These are phyloP conservation scores for Leccinum ochraceum DNA, from an alignment of 768 basidiomycete species.

Conservation along the genomic window DNA sequence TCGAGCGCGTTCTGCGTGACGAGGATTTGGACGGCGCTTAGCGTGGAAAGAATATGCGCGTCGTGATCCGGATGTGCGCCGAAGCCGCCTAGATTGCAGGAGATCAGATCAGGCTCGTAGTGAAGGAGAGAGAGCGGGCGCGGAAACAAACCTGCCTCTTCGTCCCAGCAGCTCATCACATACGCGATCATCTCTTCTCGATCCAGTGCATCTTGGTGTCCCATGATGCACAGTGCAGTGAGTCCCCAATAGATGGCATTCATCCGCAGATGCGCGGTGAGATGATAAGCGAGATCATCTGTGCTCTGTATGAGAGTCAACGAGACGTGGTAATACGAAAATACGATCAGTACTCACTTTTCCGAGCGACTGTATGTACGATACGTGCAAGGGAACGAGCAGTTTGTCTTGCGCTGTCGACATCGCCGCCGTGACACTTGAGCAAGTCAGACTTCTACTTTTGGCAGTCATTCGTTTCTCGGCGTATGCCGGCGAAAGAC, in stretches of 20 bases:
- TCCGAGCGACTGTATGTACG: constrained; percentile 75
- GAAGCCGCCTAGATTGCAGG: constrained; percentile 66
- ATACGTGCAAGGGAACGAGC: constrained; percentile 61
- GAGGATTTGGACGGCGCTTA: constrained; percentile 92
- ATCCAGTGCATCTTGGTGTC: constrained; percentile 72
- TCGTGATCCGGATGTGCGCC: constrained; percentile 94
- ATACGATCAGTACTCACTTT: constrained; percentile 42
- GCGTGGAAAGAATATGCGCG: constrained; percentile 81
- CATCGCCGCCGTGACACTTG: constrained; percentile 7
- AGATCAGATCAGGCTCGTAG: constrained; percentile 4
- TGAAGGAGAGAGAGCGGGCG: neutral
- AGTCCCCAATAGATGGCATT: constrained; percentile 98
- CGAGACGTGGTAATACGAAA: too few relatives aligned
- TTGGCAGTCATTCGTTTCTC: constrained; percentile 14
- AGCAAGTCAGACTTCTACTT: neutral
- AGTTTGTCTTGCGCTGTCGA: constrained; percentile 26
- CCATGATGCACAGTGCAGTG: constrained; percentile 83
- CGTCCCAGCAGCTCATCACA: constrained; percentile 95
- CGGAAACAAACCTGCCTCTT: constrained; percentile 64
- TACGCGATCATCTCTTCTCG: constrained; percentile 84
- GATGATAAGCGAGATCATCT: constrained; percentile 84
- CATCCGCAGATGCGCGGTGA: constrained; percentile 90
- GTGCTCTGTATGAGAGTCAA: constrained; percentile 53
- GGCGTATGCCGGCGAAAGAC: constrained; percentile 22
- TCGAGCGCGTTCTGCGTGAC: constrained; percentile 81